Conservation (phyloP, 2,329 filamentous ascomycete genomes). For the Botryosphaeria agaves region DNA sequence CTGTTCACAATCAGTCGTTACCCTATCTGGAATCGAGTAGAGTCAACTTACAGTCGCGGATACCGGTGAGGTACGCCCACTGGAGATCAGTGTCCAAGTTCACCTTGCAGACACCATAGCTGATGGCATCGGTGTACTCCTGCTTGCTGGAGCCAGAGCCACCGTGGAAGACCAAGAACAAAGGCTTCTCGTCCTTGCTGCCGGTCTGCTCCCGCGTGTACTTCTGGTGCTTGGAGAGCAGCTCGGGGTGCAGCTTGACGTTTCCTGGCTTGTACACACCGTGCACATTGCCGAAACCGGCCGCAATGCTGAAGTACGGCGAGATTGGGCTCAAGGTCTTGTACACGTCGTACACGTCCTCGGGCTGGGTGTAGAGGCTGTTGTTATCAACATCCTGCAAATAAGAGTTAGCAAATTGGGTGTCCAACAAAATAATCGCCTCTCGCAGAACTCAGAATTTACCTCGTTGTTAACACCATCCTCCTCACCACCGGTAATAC, state of each 20-base stretch:
- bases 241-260: slow-evolving; percentile 89
- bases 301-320: slow-evolving; percentile 94
- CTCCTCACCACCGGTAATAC: slow-evolving; percentile 93
- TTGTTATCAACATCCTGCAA: slow-evolving; percentile 67
- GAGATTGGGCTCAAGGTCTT: slow-evolving; percentile 71
- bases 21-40: too few relatives aligned
- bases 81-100: slow-evolving; percentile 98
- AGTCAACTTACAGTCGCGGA: too few relatives aligned
- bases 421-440: neutral
- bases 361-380: slow-evolving; percentile 92
- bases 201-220: slow-evolving; percentile 70
- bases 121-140: slow-evolving; percentile 80
- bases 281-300: slow-evolving; percentile 97
- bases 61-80: slow-evolving; percentile 80
- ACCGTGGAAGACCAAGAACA: slow-evolving; percentile 99
- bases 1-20: too few relatives aligned
- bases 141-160: slow-evolving; percentile 82
- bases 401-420: neutral
- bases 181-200: slow-evolving; percentile 65
- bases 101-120: slow-evolving; percentile 95
- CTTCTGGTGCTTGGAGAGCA: slow-evolving; percentile 90
- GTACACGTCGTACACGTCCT: slow-evolving; percentile 88
- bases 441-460: neutral
- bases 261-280: slow-evolving; percentile 98
- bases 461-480: slow-evolving; percentile 93